phyloP scores from a whole-genome alignment of 2,329 filamentous ascomycete species.

The Passalora sequoiae region DNA sequence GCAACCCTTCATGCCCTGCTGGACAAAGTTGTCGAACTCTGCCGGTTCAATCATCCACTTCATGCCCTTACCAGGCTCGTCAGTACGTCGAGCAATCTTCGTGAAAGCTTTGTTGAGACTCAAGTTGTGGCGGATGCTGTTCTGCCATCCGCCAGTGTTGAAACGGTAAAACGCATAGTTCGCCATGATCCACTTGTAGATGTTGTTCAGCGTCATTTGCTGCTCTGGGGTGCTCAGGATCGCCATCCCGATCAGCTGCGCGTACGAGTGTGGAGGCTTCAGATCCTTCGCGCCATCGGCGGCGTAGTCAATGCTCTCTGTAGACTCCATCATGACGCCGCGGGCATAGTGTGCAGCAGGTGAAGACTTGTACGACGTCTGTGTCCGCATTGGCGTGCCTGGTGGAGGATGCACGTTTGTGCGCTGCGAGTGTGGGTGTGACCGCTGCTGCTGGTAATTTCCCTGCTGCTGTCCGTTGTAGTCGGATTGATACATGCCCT shows the following conservation, averaged over 20 bases:
- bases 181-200: conserved; percentile 87
- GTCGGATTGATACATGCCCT: conserved; percentile 23
- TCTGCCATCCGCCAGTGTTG: conserved; percentile 89
- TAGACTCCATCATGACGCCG: conserved; percentile 49
- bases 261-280: conserved; percentile 94
- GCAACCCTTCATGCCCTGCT: conserved; percentile 52
- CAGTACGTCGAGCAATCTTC: conserved; percentile 84
- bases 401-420: conserved; percentile 30
- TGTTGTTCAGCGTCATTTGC: conserved; percentile 84
- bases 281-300: conserved; percentile 80
- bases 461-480: conserved; percentile 24
- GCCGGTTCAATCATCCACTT: conserved; percentile 94
- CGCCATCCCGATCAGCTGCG: conserved; percentile 92
- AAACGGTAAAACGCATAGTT: conserved; percentile 91
- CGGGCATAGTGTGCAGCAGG: conserved; percentile 45
- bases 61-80: conserved; percentile 97
- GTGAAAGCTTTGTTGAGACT: conserved; percentile 92
- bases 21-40: conserved; percentile 79
- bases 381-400: conserved; percentile 34
- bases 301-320: conserved; percentile 66
- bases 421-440: conserved; percentile 35
- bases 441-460: conserved; percentile 24
- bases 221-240: conserved; percentile 82
- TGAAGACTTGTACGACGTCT: conserved; percentile 39
- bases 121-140: conserved; percentile 93